Evolutionary conservation across 345 rosid genomes (phyloP).

Genomic region (Stellera chamaejasme): DNA sequence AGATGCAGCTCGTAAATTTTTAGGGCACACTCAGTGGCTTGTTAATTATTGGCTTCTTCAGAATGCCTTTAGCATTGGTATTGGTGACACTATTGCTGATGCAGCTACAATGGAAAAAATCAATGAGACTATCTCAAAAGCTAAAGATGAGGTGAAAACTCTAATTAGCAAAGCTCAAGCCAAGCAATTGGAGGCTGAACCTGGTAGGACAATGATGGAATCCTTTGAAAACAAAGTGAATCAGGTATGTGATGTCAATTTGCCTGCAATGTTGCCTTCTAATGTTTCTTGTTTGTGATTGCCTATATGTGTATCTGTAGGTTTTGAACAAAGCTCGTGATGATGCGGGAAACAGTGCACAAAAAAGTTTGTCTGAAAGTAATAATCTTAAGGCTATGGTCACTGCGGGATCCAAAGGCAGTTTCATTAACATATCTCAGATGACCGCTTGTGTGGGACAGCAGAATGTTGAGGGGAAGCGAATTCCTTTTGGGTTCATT

Average conservation of each 20-base stretch:
- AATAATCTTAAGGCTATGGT: slow-evolving; percentile 97
- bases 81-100: slow-evolving; percentile 98
- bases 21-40: slow-evolving; percentile 99
- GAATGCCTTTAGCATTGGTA: slow-evolving; percentile 90
- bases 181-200: slow-evolving; percentile 72
- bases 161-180: slow-evolving; percentile 58
- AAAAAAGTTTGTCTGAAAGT: slow-evolving; percentile 84
- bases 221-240: slow-evolving; percentile 97
- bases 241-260: slow-evolving; percentile 36
- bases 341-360: slow-evolving; percentile 94
- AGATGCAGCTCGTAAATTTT: slow-evolving; percentile 97
- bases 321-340: slow-evolving; percentile 92
- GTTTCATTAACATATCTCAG: slow-evolving; percentile 91
- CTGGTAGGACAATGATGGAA: slow-evolving; percentile 86
- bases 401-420: slow-evolving; percentile 95
- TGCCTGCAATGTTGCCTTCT: not conserved
- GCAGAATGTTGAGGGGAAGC: slow-evolving; percentile 96
- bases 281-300: not conserved
- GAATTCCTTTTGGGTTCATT: slow-evolving; percentile 79
- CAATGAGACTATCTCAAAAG: slow-evolving; percentile 73
- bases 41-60: slow-evolving; percentile 99
- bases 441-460: slow-evolving; percentile 98
- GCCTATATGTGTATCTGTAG: not conserved
- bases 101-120: slow-evolving; percentile 89
- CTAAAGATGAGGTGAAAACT: slow-evolving; percentile 76